phyloP scores from a whole-genome alignment of 192 early-diverging fungal species.

The Coemansia sp. region DNA sequence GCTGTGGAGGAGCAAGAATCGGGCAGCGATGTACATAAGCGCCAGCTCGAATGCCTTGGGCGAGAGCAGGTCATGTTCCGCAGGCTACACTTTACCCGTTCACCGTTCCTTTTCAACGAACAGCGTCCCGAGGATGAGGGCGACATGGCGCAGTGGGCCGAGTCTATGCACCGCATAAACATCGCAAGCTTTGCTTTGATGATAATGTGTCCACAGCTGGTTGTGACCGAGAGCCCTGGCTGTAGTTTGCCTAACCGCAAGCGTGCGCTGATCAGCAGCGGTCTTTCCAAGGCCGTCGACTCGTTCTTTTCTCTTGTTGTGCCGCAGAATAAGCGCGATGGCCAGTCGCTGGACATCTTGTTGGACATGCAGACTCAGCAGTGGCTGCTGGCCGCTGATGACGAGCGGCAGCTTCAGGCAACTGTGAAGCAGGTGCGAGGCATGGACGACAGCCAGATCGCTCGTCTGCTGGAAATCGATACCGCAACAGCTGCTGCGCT shows the following conservation, averaged over 20 bases:
- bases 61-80: conserved; percentile 39
- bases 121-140: conserved; percentile 25
- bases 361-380: conserved; percentile 52
- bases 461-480: conserved; percentile 23
- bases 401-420: conserved; percentile 39
- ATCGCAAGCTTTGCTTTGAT: conserved; percentile 44
- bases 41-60: conserved; percentile 32
- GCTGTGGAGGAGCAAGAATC: neutral
- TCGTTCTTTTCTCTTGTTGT: conserved; percentile 40
- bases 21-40: neutral
- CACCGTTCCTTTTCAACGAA: conserved; percentile 20
- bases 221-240: conserved; percentile 16
- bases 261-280: conserved; percentile 28
- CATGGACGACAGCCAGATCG: conserved; percentile 15
- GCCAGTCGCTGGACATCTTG: conserved; percentile 25
- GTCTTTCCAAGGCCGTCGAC: conserved; percentile 19
- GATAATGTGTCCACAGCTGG: conserved; percentile 29
- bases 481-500: neutral
- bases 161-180: conserved; percentile 33
- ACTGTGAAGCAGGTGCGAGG: conserved; percentile 26
- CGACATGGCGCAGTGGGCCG: conserved; percentile 35
- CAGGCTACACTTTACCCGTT: conserved; percentile 37
- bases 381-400: conserved; percentile 34
- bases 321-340: conserved; percentile 23
- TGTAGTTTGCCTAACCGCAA: conserved; percentile 34